Evolutionary conservation across 208 protist genomes (phyloP).

Genomic region (Acanthamoeba sp.): DNA sequence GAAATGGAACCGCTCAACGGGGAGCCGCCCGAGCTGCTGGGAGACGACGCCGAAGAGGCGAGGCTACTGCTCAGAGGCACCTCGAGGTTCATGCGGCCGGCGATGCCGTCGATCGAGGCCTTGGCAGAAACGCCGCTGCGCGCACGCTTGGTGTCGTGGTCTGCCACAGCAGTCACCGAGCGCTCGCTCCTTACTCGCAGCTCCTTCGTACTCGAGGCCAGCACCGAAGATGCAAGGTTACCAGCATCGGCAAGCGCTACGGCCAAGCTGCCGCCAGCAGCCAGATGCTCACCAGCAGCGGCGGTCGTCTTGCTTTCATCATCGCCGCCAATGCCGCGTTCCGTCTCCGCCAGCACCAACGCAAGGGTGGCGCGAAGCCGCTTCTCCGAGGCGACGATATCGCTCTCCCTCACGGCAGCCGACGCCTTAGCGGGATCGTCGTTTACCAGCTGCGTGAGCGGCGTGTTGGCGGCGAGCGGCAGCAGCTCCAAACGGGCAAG

Average conservation of each 20-base stretch:
- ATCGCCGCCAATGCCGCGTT: neutral
- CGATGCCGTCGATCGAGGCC: neutral
- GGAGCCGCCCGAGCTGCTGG: neutral
- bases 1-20: no score
- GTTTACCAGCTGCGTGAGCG: neutral
- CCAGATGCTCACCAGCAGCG: no score
- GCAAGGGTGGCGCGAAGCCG: neutral
- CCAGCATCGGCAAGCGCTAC: neutral
- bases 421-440: neutral
- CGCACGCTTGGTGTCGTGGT: neutral
- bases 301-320: neutral
- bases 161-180: neutral
- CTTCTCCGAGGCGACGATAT: conserved; percentile 32
- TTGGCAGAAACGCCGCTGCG: neutral
- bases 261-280: neutral
- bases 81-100: conserved; percentile 49
- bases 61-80: neutral
- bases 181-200: neutral
- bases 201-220: neutral
- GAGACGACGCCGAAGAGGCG: neutral
- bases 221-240: neutral
- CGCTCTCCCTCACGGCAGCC: neutral
- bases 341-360: neutral
- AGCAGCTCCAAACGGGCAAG: conserved; percentile 28
- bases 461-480: neutral